Evolutionary conservation across 2,329 filamentous ascomycete species (phyloP).

Genomic region (Trichoderma arundinaceum): DNA sequence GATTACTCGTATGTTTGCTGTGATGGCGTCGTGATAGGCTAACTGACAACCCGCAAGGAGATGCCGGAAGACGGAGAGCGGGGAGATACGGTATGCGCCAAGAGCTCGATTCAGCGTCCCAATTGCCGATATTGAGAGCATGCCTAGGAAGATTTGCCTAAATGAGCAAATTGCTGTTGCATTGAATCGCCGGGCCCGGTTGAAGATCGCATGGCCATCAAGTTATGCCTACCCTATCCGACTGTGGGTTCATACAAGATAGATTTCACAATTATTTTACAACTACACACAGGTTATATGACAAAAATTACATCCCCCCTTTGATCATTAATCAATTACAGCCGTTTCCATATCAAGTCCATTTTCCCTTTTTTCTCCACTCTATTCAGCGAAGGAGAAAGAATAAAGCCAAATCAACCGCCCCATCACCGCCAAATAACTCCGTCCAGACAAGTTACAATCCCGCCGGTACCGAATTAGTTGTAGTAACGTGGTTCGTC

Average conservation of each 20-base stretch:
- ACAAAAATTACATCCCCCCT: conserved; percentile 8
- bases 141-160: background rate
- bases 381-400: background rate
- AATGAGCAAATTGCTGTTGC: background rate
- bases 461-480: conserved; percentile 35
- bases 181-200: background rate
- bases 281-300: conserved; percentile 20
- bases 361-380: background rate
- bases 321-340: conserved; percentile 24
- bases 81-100: background rate
- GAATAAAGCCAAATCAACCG: conserved; percentile 13
- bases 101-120: background rate
- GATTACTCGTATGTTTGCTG: background rate
- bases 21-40: conserved; percentile 2
- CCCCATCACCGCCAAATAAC: conserved; percentile 26
- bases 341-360: conserved; percentile 25
- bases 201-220: background rate
- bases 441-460: conserved; percentile 28
- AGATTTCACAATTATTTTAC: conserved; percentile 20
- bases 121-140: background rate
- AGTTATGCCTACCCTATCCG: background rate
- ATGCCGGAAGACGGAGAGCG: background rate
- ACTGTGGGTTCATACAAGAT: background rate
- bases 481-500: conserved; percentile 80
- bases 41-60: background rate